Base-by-base conservation (phyloP, 2,329 filamentous ascomycete genomes). In the Tolypocladium cylindrosporum region DNA sequence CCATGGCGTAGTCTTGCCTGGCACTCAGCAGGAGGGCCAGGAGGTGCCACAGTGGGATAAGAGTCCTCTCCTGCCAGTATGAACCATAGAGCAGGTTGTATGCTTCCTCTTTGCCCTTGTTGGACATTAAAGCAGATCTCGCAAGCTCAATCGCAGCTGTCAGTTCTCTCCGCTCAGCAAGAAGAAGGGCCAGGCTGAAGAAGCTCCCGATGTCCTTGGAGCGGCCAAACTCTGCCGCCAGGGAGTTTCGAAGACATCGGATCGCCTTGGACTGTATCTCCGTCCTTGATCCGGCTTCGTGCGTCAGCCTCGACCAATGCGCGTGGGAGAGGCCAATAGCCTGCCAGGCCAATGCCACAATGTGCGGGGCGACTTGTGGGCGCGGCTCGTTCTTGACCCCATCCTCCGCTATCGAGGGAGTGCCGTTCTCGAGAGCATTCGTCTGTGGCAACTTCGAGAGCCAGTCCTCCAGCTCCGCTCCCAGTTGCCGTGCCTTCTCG, bases 11-110 rank as follows among this genome's bases (percentile, higher is more conserved):
- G 61, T 97, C 91, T 63, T 96, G 89, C 62, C 89, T 86, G 1
- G 91, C 90, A 63, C 90, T 96, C 37, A 97, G 75, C 27, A 97
- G 78, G 31, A 99, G 79, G 0, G 91, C 87, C 53, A 99, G 79
- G 19, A 99, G 79, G 75, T 99, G 94, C 92, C 94, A 97, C 31
- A 97, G 74, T 2, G 92, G 87, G 31, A 97, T 85, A 40, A 87
- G 73, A 8, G 82, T 79, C 53, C 84, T 78, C 68, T 91, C 86
- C 58, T 84, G 79, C 80, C 80, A 84, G 62, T 79, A 82, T 1
- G 76, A 75, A 0, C 79, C 78, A 55, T 77, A 73, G 45, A 73
- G 70, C 4, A 77, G 66, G 50, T 74, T 72, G 51, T 78, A 76
- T 45, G 76, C 74, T 21, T 72, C 74, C 36, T 74, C 74, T 2